Percentiles rank a stretch among this genome's conserved stretches.
phyloP scores from a whole-genome alignment of 1,139 yeast genomes.

The Candida frijolesensis region DNA sequence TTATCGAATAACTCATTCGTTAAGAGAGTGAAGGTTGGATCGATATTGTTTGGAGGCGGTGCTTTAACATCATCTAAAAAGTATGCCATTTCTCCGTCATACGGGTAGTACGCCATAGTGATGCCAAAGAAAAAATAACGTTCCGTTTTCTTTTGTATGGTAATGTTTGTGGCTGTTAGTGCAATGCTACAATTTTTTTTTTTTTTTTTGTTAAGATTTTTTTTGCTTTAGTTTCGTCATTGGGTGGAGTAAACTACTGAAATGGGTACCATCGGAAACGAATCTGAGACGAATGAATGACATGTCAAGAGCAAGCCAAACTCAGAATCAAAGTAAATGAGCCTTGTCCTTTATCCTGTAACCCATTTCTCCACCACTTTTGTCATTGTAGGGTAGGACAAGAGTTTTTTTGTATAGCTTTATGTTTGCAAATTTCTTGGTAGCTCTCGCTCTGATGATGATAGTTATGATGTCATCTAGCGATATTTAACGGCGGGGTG shows the following conservation, averaged over 20 bases:
- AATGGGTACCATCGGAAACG: neutral
- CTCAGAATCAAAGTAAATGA: too few species aligned
- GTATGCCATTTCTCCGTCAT: constrained; percentile 6
- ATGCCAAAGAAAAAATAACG: neutral
- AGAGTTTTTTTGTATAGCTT: too few species aligned
- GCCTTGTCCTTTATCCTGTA: too few species aligned
- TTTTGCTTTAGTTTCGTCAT: neutral
- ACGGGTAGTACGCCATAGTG: neutral
- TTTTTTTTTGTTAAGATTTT: neutral
- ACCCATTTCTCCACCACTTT: too few species aligned
- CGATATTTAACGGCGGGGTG: neutral
- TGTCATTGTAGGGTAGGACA: too few species aligned
- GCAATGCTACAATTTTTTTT: neutral
- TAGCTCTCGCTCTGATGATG: too few species aligned
- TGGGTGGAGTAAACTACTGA: neutral
- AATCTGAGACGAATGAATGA: too few species aligned
- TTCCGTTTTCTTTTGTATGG: neutral
- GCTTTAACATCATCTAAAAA: constrained; percentile 16
- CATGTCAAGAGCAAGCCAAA: too few species aligned
- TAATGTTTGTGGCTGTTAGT: neutral
- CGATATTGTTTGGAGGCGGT: constrained; percentile 23
- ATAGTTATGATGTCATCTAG: neutral
- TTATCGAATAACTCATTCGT: constrained; percentile 36
- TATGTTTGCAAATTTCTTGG: too few species aligned
- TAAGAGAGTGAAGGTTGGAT: constrained; percentile 32